These are phyloP conservation scores for Bauhinia variegata DNA, from an alignment of 306 rosid species.

Conservation along the genomic window DNA sequence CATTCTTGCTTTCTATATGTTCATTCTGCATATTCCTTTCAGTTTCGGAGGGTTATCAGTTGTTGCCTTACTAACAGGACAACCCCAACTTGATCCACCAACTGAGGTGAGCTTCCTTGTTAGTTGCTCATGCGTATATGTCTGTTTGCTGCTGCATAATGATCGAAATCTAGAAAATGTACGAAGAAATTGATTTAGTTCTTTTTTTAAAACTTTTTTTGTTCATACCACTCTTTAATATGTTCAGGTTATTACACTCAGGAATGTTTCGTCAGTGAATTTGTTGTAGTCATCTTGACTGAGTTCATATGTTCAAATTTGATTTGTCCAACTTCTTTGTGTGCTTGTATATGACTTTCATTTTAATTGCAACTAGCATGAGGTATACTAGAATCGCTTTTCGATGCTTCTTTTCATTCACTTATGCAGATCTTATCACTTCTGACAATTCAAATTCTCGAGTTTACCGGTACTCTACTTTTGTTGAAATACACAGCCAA, in stretches of 20 bases:
- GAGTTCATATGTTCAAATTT: background rate
- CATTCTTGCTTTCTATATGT: slow-evolving; percentile 64
- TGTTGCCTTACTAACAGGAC: slow-evolving; percentile 47
- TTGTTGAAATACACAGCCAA: slow-evolving; percentile 69
- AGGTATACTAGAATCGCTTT: too few species aligned
- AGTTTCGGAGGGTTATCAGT: slow-evolving; percentile 82
- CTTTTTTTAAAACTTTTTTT: background rate
- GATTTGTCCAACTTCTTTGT: background rate
- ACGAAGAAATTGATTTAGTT: background rate
- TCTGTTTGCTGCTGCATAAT: background rate
- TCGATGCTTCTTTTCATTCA: slow-evolving; percentile 15
- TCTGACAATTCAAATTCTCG: slow-evolving; percentile 63
- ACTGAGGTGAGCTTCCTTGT: slow-evolving; percentile 54
- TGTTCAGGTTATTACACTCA: background rate
- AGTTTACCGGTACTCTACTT: slow-evolving; percentile 56
- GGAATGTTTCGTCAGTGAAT: background rate
- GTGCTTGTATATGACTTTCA: slow-evolving; percentile 1
- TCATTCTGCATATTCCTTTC: slow-evolving; percentile 83
- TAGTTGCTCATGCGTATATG: background rate
- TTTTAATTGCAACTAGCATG: background rate
- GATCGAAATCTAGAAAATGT: background rate
- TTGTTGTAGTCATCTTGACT: background rate
- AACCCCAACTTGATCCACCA: slow-evolving; percentile 66
- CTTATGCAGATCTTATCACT: slow-evolving; percentile 61
- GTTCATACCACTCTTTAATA: too few species aligned